These are phyloP conservation scores for Suillus discolor DNA, from an alignment of 768 basidiomycete species.

Conservation along the genomic window DNA sequence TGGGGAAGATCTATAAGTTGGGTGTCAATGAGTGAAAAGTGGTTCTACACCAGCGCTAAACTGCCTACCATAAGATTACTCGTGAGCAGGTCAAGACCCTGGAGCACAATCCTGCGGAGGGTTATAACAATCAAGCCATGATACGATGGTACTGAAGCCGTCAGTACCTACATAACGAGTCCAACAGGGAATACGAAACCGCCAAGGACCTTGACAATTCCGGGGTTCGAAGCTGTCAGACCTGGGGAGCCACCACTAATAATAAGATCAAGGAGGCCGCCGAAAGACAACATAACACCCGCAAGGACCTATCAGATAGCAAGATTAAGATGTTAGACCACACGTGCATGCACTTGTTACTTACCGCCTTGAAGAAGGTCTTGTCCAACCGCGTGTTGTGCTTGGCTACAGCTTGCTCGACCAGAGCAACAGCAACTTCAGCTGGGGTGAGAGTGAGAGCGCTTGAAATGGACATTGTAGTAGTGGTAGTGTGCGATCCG, in stretches of 20 bases:
- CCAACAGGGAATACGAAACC: conserved; percentile 78
- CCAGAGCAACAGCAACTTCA: conserved; percentile 57
- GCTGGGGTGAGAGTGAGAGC: conserved; percentile 65
- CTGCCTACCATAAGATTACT: conserved; percentile 72
- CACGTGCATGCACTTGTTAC: conserved; percentile 18
- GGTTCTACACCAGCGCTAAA: not conserved
- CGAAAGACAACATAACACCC: conserved; percentile 76
- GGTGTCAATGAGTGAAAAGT: conserved; percentile 7
- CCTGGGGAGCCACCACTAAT: conserved; percentile 59
- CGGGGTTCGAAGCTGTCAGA: conserved; percentile 57
- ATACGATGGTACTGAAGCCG: not conserved
- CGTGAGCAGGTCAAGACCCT: conserved; percentile 70
- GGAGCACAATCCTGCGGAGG: conserved; percentile 63
- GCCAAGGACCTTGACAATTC: conserved; percentile 64
- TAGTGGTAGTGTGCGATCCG: conserved; percentile 6
- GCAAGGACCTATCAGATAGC: conserved; percentile 64
- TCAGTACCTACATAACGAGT: conserved; percentile 63
- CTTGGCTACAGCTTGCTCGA: conserved; percentile 60
- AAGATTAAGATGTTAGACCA: not conserved
- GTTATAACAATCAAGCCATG: not conserved
- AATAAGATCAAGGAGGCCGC: conserved; percentile 64
- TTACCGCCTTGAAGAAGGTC: conserved; percentile 69
- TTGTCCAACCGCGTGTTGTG: conserved; percentile 63
- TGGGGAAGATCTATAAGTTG: conserved; percentile 59
- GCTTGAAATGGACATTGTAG: conserved; percentile 32